Evolutionary conservation across 495 filamentous ascomycete genomes (phyloP), one percentile per base, ranked within the genome.

Genomic region (Astrothelium macrocarpum): DNA sequence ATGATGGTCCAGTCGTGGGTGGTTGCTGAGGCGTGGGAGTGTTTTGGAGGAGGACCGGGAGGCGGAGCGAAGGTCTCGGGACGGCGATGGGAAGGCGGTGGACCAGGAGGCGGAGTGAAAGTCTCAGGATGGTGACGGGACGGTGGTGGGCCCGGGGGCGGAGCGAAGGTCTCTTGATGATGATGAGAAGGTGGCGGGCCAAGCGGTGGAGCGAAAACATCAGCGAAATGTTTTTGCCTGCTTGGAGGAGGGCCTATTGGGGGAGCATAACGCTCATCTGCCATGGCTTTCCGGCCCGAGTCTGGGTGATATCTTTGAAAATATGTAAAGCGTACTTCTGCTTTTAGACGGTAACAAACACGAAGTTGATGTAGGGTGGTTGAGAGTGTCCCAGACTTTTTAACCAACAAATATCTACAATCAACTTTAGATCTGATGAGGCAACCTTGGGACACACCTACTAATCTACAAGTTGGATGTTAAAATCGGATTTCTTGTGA

Each of bases 1-100:
- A 95, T 84, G 4, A 84, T 80, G 29, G 83, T 79, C 91, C 90
- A 95, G 78, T 91, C 88, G 71, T 95, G 89, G 68, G 87, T 83
- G 29, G 81, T 78, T 31, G 85, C 72, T 14, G 75, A 73, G 14
- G 68, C 67, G 32, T 66, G 67, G 32, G 64, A 36, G 18, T 63
- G 62, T 18, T 63, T 63, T 59, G 62, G 49, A 4, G 49, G 49
- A 56, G 49, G 49, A 23, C 49, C 49, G 7, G 49, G 25, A 3
- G 49, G 49, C 10, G 49, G 49, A 29, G 49, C 49, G 16, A 56
- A 56, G 9, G 20, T 56, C 9, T 56, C 49, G 20, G 43, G 60
- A 2, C 64, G 23, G n/a, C 59, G 59, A 3, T 16, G 53, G 25
- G 65, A 62, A 16, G 67, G 83, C 5, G 83, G 82, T 0, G 77